Evolutionary conservation across 805 yeast genomes (phyloP), one percentile per base, ranked within the genome.

Genomic region (Candida dendrica): DNA sequence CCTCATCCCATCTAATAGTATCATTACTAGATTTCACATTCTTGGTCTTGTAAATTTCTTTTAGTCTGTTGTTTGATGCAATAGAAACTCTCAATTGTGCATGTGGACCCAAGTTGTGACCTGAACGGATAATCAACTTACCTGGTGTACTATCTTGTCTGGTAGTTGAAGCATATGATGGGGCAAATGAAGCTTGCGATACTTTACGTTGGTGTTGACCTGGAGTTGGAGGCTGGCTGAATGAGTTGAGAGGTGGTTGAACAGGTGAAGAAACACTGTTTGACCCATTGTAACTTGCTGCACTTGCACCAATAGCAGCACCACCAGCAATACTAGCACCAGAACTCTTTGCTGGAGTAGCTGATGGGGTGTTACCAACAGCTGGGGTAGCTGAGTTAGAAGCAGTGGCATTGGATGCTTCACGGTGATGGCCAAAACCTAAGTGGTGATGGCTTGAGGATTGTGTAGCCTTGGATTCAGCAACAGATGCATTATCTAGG

Each of bases 11-110:
- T 42, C 59, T 65, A 38, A 68, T 66, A 1, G 53, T 42, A 1
- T 79, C 81, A 7, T 65, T 62, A 36, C 61, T 58, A 13, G 74
- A 62, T 52, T 84, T 85, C 41, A 65, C 57, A 17, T 71, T 57
- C 60, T 79, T 77, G 1, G 96, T 81, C 58, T 78, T 82, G 65
- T 69, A 75, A 32, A 91, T 54, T 36, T 74, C 84, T 54, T 77
- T 82, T 34, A 65, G 53, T 36, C 61, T 60, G 14, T 68, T 71
- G 65, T 63, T 58, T 34, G 63, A 68, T 32, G 75, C 70, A 47
- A 79, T 58, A 0, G 72, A 56, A 3, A 76, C 76, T 55, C 75
- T 81, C 36, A 86, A 72, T 47, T 75, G 82, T 42, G 64, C 62
- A 36, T 61, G 53, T 17, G 60, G 55, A 14, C 69, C 65, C 35